These are phyloP conservation scores for Lasiodiplodia sp. DNA, from an alignment of 2,329 filamentous ascomycete species.

Conservation along the genomic window DNA sequence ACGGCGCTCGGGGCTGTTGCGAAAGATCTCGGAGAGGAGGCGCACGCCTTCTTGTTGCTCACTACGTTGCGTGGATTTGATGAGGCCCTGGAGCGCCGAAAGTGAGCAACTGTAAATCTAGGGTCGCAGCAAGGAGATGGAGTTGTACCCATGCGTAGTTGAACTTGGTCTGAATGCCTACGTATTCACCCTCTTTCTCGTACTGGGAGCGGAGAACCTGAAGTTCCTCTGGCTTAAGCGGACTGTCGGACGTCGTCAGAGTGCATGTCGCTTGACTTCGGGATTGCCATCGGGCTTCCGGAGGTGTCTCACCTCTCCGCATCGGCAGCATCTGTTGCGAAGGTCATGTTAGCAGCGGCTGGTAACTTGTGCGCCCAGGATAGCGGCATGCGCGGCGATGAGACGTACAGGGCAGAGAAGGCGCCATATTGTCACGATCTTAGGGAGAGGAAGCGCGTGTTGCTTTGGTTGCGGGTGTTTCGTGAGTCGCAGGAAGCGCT, in stretches of 20 bases:
- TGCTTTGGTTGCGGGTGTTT: not conserved
- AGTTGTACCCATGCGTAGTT: constrained; percentile 93
- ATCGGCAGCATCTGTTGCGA: constrained; percentile 84
- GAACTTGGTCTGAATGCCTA: constrained; percentile 97
- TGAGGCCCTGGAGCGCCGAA: constrained; percentile 72
- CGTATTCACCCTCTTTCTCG: constrained; percentile 96
- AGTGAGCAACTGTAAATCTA: not conserved
- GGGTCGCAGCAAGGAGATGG: not conserved
- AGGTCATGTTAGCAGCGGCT: constrained; percentile 8
- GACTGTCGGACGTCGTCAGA: constrained; percentile 58
- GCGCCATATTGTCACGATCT: constrained; percentile 20
- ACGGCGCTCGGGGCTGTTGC: constrained; percentile 87
- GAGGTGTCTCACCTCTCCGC: constrained; percentile 79
- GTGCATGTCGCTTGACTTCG: not conserved
- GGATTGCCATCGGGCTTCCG: constrained; percentile 8
- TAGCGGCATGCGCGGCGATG: not conserved
- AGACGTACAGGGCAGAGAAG: constrained; percentile 27
- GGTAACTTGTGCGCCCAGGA: not conserved
- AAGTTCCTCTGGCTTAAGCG: constrained; percentile 89
- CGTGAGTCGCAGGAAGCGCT: not conserved
- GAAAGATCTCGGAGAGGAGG: constrained; percentile 95
- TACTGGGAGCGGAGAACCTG: constrained; percentile 92
- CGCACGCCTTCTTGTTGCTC: constrained; percentile 96
- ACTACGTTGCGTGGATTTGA: constrained; percentile 83
- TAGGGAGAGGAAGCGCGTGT: not conserved